Percentiles rank a stretch among this genome's conserved stretches.
Conservation (phyloP, 768 basidiomycete species). For the Leccinum olivaceopallidum region DNA sequence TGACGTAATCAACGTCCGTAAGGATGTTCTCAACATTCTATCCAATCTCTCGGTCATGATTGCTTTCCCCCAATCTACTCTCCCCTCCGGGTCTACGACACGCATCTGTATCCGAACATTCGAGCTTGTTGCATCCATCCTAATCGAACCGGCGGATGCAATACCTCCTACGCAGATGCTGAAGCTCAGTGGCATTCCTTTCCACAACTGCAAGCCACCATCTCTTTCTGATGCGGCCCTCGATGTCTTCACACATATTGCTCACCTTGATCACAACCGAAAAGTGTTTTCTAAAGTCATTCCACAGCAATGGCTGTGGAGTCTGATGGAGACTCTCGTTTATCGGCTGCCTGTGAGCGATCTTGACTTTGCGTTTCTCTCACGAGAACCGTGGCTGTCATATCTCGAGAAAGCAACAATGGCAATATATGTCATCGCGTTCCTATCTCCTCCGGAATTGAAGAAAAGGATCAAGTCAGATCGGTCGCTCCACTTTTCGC, state of each 20-base stretch:
- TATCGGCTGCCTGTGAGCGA: constrained; percentile 83
- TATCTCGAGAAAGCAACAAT: constrained; percentile 79
- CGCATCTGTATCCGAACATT: constrained; percentile 60
- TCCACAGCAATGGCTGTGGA: constrained; percentile 55
- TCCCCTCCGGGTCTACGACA: constrained; percentile 42
- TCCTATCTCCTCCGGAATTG: constrained; percentile 73
- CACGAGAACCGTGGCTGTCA: constrained; percentile 68
- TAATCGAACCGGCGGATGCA: constrained; percentile 69
- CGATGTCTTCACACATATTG: constrained; percentile 80
- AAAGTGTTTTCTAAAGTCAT: constrained; percentile 65
- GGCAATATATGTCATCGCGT: constrained; percentile 85
- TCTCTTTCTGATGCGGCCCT: constrained; percentile 72
- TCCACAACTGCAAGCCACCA: constrained; percentile 52
- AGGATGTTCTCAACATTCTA: constrained; percentile 74
- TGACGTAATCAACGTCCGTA: constrained; percentile 73
- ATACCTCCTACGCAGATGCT: constrained; percentile 60
- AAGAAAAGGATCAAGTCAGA: constrained; percentile 71
- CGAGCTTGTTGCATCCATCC: constrained; percentile 69
- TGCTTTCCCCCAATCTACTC: constrained; percentile 42
- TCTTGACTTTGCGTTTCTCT: constrained; percentile 66
- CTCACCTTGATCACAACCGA: constrained; percentile 77
- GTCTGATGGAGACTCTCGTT: constrained; percentile 68
- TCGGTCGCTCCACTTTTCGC: constrained; percentile 64
- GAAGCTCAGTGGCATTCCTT: constrained; percentile 49
- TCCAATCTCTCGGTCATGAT: constrained; percentile 57